Conservation (phyloP, 495 filamentous ascomycete species). For the Collariella sp. region DNA sequence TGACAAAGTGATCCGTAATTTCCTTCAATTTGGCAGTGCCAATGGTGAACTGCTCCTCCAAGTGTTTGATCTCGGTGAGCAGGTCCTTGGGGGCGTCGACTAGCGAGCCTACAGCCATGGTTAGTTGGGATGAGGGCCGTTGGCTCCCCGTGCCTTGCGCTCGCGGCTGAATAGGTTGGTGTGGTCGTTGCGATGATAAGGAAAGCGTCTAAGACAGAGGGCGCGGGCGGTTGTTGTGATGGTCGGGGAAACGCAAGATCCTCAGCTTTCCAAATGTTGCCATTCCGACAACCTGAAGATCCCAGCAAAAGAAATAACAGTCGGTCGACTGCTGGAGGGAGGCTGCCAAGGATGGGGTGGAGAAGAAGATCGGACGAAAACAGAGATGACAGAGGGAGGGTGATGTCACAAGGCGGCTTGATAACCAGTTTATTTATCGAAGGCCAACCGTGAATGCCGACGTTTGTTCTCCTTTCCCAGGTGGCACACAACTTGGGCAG, state of each 20-base stretch:
- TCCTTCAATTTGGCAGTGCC: conserved; percentile 72
- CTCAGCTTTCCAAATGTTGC: conserved; percentile 12
- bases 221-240: conserved; percentile 10
- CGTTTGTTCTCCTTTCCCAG: background rate
- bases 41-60: conserved; percentile 82
- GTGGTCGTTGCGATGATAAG: conserved; percentile 11
- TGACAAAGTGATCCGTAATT: conserved; percentile 80
- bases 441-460: background rate
- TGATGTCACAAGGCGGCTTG: conserved; percentile 5
- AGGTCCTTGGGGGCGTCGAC: conserved; percentile 69
- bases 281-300: conserved; percentile 2
- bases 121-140: conserved; percentile 12
- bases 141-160: conserved; percentile 20
- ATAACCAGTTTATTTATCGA: background rate
- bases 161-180: conserved; percentile 15
- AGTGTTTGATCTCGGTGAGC: conserved; percentile 67
- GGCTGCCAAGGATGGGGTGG: background rate
- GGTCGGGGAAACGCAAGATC: conserved; percentile 8
- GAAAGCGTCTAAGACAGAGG: conserved; percentile 5
- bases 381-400: background rate
- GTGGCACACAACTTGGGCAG: too few species aligned
- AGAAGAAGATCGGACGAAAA: background rate
- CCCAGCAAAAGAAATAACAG: background rate
- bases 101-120: conserved; percentile 30
- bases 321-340: background rate